phyloP scores from a whole-genome alignment of 2,329 filamentous ascomycete genomes.

The Dactylellina parvicollis region DNA sequence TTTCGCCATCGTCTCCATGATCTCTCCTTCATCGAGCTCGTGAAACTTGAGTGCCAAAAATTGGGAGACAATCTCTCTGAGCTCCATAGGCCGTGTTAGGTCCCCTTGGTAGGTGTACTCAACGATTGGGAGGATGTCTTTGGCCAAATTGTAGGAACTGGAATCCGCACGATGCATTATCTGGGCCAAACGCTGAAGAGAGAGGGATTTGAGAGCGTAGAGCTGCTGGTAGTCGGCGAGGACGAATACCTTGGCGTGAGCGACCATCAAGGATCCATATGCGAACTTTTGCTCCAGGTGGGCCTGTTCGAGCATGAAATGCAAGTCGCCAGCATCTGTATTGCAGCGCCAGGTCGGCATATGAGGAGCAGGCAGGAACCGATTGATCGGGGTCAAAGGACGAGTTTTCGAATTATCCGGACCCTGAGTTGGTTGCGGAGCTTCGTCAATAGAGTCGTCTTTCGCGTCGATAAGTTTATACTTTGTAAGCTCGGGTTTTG shows the following conservation, averaged over 20 bases:
- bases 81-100: conserved; percentile 4
- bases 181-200: conserved; percentile 36
- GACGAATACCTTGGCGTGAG: conserved; percentile 28
- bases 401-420: no score
- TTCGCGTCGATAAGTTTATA: no score
- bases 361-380: neutral
- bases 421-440: no score
- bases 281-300: conserved; percentile 5
- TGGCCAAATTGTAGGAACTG: neutral
- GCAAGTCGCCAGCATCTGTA: conserved; percentile 24
- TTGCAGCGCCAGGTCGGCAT: conserved; percentile 37
- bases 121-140: conserved; percentile 24
- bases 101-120: conserved; percentile 13
- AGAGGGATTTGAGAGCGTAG: conserved; percentile 1
- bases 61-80: conserved; percentile 34
- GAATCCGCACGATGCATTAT: conserved; percentile 4
- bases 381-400: conserved; percentile 19
- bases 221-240: conserved; percentile 31
- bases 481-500: conserved; percentile 14
- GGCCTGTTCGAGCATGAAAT: neutral
- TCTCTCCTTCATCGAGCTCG: conserved; percentile 9
- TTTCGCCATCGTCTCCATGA: conserved; percentile 13
- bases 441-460: neutral
- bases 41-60: conserved; percentile 30
- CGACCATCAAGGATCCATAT: neutral